Percentiles rank a stretch among this genome's conserved stretches.
These are phyloP conservation scores for Gynostemma pentaphyllum DNA, from an alignment of 306 rosid genomes.

Conservation along the genomic window DNA sequence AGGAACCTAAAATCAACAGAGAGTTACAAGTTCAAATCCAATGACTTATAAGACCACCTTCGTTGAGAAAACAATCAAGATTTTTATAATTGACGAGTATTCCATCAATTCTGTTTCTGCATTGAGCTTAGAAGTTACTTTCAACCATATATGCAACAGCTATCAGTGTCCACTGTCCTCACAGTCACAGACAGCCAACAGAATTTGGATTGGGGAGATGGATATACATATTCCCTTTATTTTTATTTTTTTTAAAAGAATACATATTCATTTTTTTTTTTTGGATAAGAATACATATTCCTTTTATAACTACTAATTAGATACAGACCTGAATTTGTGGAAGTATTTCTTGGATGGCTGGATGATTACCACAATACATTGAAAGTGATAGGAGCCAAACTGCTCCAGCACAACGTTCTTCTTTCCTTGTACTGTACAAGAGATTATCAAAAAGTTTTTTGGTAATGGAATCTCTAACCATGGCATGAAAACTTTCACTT, in stretches of 20 bases:
- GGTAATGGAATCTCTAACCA: slow-evolving; percentile 57
- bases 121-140: background rate
- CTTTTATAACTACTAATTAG: background rate
- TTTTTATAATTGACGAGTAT: background rate
- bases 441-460: slow-evolving; percentile 81
- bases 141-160: background rate
- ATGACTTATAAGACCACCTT: background rate
- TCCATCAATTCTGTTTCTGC: background rate
- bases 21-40: background rate
- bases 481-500: slow-evolving; percentile 41
- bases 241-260: no score
- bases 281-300: background rate
- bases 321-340: slow-evolving; percentile 90
- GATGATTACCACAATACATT: slow-evolving; percentile 80
- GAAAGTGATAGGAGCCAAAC: slow-evolving; percentile 89
- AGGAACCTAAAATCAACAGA: background rate
- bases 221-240: no score
- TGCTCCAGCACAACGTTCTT: slow-evolving; percentile 95
- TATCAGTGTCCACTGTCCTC: background rate
- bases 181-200: background rate
- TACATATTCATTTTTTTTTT: no score
- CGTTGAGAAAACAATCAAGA: background rate
- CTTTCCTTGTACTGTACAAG: slow-evolving; percentile 85
- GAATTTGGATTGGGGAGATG: background rate
- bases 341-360: slow-evolving; percentile 68